Percentiles rank a stretch among this genome's conserved stretches.
Evolutionary conservation across 768 basidiomycete species (phyloP).

Genomic region (Hypholoma fasciculare): DNA sequence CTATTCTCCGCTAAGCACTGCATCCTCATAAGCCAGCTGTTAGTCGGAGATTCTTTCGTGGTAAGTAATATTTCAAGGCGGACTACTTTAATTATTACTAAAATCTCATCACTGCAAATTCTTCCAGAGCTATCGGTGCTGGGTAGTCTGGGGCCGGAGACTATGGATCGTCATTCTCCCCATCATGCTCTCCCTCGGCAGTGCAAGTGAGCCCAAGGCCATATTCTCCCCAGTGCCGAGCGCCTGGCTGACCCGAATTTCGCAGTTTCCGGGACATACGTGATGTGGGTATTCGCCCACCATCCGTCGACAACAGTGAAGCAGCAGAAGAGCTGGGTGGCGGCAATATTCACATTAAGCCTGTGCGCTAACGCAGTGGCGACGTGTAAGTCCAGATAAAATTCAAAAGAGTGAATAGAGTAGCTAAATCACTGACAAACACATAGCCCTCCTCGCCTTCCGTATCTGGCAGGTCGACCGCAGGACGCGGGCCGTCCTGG

Average conservation of each 20-base stretch:
- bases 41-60: conserved; percentile 11
- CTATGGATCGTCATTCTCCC: conserved; percentile 12
- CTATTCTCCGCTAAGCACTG: conserved; percentile 13
- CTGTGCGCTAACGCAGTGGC: conserved; percentile 13
- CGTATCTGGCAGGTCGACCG: conserved; percentile 13
- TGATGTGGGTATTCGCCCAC: conserved; percentile 12
- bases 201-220: conserved; percentile 3
- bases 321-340: conserved; percentile 9
- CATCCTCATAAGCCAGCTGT: conserved; percentile 7
- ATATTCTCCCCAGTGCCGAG: not conserved
- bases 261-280: conserved; percentile 8
- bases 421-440: not conserved
- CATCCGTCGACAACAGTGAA: conserved; percentile 7
- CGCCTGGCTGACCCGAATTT: not conserved
- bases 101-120: too few species aligned
- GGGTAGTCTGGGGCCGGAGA: conserved; percentile 10
- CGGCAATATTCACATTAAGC: conserved; percentile 10
- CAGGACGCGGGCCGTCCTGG: not conserved
- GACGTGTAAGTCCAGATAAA: conserved; percentile 3
- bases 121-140: conserved; percentile 11
- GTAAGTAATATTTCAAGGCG: not conserved
- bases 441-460: conserved; percentile 8
- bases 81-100: not conserved
- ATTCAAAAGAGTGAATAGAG: too few species aligned
- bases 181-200: conserved; percentile 9